Base-by-base conservation (phyloP, 1,284 basidiomycete species). In the Afroboletus lepidellus region DNA sequence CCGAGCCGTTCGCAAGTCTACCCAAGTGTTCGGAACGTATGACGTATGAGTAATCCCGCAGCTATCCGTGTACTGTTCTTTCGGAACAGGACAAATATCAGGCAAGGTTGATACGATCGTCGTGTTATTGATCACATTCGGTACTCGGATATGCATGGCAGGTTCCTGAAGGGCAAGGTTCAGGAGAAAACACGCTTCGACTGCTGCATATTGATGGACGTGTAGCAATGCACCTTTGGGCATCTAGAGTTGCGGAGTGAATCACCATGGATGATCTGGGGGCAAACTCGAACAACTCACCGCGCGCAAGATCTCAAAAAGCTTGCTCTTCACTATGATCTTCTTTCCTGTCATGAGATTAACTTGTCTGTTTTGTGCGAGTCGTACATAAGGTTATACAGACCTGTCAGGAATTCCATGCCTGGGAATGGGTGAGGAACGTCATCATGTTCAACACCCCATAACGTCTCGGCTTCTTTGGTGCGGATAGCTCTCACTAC, bases 21-120 rank as follows among this genome's bases (percentile, higher is more conserved):
- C 75, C 84, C 84, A 87, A 5, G 70, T 67, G 4, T 69, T 69
- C 0, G 75, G 65, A 25, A 57, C 29, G 60, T 87, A 85, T 0
- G 67, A 58, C 1, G 55, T 43, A 47, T 76, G 74, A 0, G 78
- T 78, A 47, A 87, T 52, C 25, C 72, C 74, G 1, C 64, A 43
- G 3, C 57, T 56, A 12, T 60, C 47, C 2, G 76, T 57, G 33
- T 61, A 71, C 74, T 48, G 74, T 58, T 11, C 65, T 59, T 34
- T 57, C 7, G 80, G 72, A 16, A 85, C 64, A 8, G 76, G 70
- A 46, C 59, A 61, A 57, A 87, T 84, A 52, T 80, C 69, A 3
- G 84, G 84, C 3, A 79, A 57, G 1, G 73, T 70, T 7, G 65
- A 65, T 8, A 53, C 53, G 16, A 82, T 57, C 44, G 71, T 81